Evolutionary conservation across 75 land plant genomes (phyloP).

Genomic region (Chamaecyparis obtusa): DNA sequence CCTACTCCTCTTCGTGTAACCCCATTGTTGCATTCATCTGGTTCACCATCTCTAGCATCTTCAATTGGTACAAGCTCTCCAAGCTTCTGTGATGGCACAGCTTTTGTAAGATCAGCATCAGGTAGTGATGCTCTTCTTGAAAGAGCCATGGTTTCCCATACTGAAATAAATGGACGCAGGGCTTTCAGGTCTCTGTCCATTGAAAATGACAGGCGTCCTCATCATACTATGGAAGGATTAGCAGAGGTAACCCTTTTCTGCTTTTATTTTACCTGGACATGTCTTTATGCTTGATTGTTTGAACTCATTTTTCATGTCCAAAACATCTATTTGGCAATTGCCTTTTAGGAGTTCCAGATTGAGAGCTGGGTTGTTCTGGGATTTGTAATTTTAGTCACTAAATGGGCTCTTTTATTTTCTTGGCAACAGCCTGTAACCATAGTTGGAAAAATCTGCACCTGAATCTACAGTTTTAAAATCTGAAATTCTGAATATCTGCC

Average conservation of each 20-base stretch:
- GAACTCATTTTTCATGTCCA: neutral
- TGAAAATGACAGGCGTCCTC: slow-evolving; percentile 23
- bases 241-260: slow-evolving; percentile 43
- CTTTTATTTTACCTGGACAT: neutral
- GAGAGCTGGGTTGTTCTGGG: neutral
- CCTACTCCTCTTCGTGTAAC: neutral
- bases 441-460: neutral
- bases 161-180: slow-evolving; percentile 24
- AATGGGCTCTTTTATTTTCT: neutral
- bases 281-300: neutral
- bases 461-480: neutral
- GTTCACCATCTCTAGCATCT: slow-evolving; percentile 1
- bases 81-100: neutral
- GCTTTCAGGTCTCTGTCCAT: slow-evolving; percentile 8
- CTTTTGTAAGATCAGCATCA: slow-evolving; percentile 15
- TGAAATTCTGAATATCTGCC: neutral
- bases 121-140: slow-evolving; percentile 2
- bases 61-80: neutral
- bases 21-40: slow-evolving; percentile 11
- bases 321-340: neutral
- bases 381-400: neutral
- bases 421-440: neutral
- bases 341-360: neutral
- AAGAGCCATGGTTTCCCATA: neutral
- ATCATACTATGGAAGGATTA: slow-evolving; percentile 48